Evolutionary conservation across 305 asterid genomes (phyloP), one percentile per base, ranked within the genome.

Genomic region (Ruellia speciosa): DNA sequence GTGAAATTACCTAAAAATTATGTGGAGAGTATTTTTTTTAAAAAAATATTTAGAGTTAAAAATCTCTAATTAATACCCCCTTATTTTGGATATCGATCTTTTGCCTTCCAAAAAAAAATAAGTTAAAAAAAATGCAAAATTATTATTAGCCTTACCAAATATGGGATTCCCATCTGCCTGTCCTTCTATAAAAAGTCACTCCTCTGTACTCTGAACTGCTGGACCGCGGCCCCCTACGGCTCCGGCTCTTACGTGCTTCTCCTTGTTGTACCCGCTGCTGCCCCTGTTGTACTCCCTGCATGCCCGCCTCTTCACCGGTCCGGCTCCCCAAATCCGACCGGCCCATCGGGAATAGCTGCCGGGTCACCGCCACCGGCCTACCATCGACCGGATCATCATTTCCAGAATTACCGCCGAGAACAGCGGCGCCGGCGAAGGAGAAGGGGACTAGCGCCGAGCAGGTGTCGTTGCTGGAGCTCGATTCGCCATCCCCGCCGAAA

Each of bases 91-190:
- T n/a, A n/a, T n/a, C n/a, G n/a, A n/a, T n/a, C n/a, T n/a, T n/a
- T n/a, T n/a, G n/a, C n/a, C n/a, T 24, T 24, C 3, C 31, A 24
- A 24, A 4, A 24, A 2, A 24, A 37, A 37, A 37, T 37, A 33
- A 33, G 8, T 33, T 3, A 33, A 33, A 33, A 33, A 33, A 8
- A 33, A 10, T 28, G 31, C 14, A 51, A 18, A 12, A 33, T 14
- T n/a, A 4, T 11, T 5, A 43, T 1, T 12, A 43, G 10, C 2
- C 10, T 15, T 65, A 81, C 94, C 90, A 85, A 54, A 85, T 85
- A 63, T 85, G 94, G 17, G 96, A 87, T 56, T 87, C 96, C 96
- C 94, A 87, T 79, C 96, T 67, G 33, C 96, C 96, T 14, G 96
- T 87, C 56, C 96, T 77, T 60, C 96, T 68, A 66, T 87, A 87